Base-by-base conservation (phyloP, 768 basidiomycete species). In the Leccinum rimulosum region DNA sequence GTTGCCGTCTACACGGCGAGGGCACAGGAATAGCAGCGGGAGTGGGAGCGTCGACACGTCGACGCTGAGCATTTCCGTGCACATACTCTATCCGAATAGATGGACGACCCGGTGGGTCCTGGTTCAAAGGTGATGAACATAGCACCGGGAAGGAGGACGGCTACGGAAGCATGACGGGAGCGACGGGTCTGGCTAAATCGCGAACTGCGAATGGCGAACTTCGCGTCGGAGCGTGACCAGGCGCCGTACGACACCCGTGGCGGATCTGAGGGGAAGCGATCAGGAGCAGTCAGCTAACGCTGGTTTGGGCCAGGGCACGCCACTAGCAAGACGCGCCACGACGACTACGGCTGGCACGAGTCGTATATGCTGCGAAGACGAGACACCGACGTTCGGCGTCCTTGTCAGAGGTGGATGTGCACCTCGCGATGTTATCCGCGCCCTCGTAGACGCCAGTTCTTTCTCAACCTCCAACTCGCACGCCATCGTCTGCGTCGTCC, bases 61-160 rank as follows among this genome's bases (percentile, higher is more conserved):
- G 33, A 33, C 33, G 33, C 1, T 33, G 11, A 33, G 11, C 33
- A 33, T 33, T 9, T 11, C 33, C 5, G 11, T 33, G 33, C 33
- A 33, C 11, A 11, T 12, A 11, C 12, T 11, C 11, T 11, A 11
- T 33, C 11, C 1, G 33, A 14, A 17, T 31, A 22, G 63, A 61
- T 48, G 31, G 68, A 71, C 0, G 40, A 56, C 19, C 58, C 55
- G 70, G 0, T 70, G 70, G 70, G 27, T 11, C 7, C 6, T 22
- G 4, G 47, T 19, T 27, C 33, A 7, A 30, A 31, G 14, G 5
- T 12, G 35, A 36, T 36, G 35, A 6, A 36, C 14, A 36, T 25
- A 11, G 6, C 50, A 6, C 9, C 30, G 22, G 11, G 31, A 31
- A 17, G 25, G 6, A 28, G 10, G 10, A 5, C 3, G n/a, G 27